Percentiles rank a stretch among this genome's conserved stretches.
Evolutionary conservation across 192 early-diverging fungal species (phyloP).

Genomic region (Entomortierella beljakovae): DNA sequence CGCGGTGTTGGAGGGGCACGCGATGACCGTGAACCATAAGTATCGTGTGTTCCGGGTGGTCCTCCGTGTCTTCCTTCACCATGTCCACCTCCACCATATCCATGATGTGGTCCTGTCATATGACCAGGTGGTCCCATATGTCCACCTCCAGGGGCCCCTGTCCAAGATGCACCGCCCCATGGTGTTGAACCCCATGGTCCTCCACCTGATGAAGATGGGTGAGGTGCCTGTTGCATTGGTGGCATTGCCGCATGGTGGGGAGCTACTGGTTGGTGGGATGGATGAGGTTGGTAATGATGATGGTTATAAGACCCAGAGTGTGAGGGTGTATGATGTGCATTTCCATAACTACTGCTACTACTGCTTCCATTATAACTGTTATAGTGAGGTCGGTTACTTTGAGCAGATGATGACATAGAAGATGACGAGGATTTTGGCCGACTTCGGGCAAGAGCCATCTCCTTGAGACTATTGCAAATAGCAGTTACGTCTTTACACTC

Average conservation of each 20-base stretch:
- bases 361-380: constrained; percentile 35
- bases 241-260: constrained; percentile 26
- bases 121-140: constrained; percentile 49
- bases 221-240: constrained; percentile 34
- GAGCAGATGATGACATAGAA: constrained; percentile 1
- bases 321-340: constrained; percentile 25
- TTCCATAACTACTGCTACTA: constrained; percentile 10
- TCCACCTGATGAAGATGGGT: constrained; percentile 29
- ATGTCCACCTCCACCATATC: constrained; percentile 24
- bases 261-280: constrained; percentile 18
- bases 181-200: constrained; percentile 45
- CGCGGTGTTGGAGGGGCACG: constrained; percentile 49
- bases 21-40: constrained; percentile 40
- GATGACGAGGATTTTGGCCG: constrained; percentile 36
- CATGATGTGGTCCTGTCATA: constrained; percentile 47
- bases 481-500: constrained; percentile 78
- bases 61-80: constrained; percentile 27
- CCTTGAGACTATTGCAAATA: constrained; percentile 78
- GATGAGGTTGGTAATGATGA: constrained; percentile 49
- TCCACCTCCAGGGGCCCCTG: constrained; percentile 33
- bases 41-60: constrained; percentile 32
- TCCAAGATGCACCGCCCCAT: constrained; percentile 49
- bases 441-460: constrained; percentile 52
- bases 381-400: constrained; percentile 34
- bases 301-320: constrained; percentile 26